These are phyloP conservation scores for Chrysoporthe deuterocubensis DNA, from an alignment of 2,329 filamentous ascomycete species.

Conservation along the genomic window DNA sequence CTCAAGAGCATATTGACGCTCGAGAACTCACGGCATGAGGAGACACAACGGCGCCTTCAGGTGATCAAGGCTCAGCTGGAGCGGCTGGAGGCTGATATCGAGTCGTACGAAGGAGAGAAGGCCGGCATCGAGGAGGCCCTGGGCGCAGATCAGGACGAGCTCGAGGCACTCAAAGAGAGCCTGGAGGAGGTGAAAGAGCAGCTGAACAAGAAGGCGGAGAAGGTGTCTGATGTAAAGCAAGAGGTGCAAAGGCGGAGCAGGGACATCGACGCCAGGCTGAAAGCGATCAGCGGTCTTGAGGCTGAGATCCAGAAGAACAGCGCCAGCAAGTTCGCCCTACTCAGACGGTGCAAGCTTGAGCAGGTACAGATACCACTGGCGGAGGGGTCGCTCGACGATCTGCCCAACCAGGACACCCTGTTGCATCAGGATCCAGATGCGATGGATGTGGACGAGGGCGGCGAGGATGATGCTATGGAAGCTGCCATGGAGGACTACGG, in stretches of 20 bases:
- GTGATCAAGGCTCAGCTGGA: slow-evolving; percentile 68
- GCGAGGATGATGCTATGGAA: slow-evolving; percentile 62
- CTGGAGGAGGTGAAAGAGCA: slow-evolving; percentile 71
- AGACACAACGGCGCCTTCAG: slow-evolving; percentile 70
- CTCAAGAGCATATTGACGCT: slow-evolving; percentile 66
- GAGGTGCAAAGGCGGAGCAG: slow-evolving; percentile 85
- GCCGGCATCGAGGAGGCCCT: slow-evolving; percentile 74
- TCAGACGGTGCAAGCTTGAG: slow-evolving; percentile 90
- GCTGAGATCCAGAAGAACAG: slow-evolving; percentile 84
- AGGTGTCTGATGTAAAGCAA: slow-evolving; percentile 75
- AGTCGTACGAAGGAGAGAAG: slow-evolving; percentile 73
- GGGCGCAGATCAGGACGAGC: slow-evolving; percentile 72
- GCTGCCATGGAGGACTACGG: slow-evolving; percentile 84
- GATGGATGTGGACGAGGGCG: slow-evolving; percentile 87
- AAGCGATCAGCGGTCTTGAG: slow-evolving; percentile 79
- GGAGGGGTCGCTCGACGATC: slow-evolving; percentile 76
- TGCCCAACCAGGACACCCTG: slow-evolving; percentile 85
- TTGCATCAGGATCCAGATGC: slow-evolving; percentile 79
- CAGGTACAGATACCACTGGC: slow-evolving; percentile 85
- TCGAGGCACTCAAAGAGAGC: slow-evolving; percentile 75
- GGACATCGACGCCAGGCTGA: slow-evolving; percentile 74
- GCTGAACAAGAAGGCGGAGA: slow-evolving; percentile 71
- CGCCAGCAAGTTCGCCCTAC: slow-evolving; percentile 78
- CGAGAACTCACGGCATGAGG: slow-evolving; percentile 56
- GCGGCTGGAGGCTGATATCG: slow-evolving; percentile 70